Evolutionary conservation across 2,329 filamentous ascomycete species (phyloP), one percentile per base, ranked within the genome.

Genomic region (Fusarium tricinctum): DNA sequence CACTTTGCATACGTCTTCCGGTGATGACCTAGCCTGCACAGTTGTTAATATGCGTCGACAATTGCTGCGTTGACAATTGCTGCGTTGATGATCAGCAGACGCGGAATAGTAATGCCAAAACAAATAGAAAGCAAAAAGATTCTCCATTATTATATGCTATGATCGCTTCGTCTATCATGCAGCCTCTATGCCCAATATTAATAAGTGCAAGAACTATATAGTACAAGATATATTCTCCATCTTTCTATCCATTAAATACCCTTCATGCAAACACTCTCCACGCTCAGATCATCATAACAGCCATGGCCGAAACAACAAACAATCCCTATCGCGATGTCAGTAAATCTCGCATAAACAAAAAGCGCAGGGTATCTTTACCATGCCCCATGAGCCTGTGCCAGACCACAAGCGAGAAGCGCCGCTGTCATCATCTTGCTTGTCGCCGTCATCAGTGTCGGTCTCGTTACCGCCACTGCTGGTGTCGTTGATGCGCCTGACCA

Each of bases 401-500:
- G 40, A 45, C 59, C 57, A 63, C 12, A 58, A 28, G 30, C 30
- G 61, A 26, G 61, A 44, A 23, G 61, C 61, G 20, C 51, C 35
- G 20, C 60, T 64, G 19, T 42, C 54, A 4, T 53, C 46, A 19
- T 49, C 46, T 28, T 33, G 17, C 28, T 32, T 47, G 28, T 32
- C 26, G 32, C 45, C 50, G 6, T 42, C 50, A 6, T 42, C 39
- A 4, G 38, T 45, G 7, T 33, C 49, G 6, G 49, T 51, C 35
- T 12, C 35, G 23, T 50, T 51, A 13, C 17, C 49, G 40, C 30
- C 43, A 5, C 26, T 20, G 1, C 26, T 20, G 1, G 51, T 52
- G 63, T 68, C 71, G 17, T 71, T 74, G 44, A 78, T 73, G 9
- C 77, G 70, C 47, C 71, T 47, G n/a, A 90, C 78, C 43, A 90